These are phyloP conservation scores for Pseudocohnilembus persalinus DNA, from an alignment of 169 alveolate species.

Conservation along the genomic window DNA sequence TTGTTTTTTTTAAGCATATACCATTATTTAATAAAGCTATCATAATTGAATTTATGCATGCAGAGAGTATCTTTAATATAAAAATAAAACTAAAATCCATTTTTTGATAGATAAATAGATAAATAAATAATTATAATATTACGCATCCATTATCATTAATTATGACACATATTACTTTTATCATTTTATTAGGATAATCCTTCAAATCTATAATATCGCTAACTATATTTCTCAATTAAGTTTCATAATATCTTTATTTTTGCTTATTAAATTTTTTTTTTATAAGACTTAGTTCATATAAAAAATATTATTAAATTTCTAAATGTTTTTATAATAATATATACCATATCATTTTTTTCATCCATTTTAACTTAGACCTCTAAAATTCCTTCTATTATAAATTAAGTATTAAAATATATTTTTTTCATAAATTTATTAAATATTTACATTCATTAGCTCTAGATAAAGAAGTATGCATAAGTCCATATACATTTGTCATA, in stretches of 20 bases:
- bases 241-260: neutral
- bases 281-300: too few species aligned
- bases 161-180: neutral
- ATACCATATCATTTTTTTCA: neutral
- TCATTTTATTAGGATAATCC: neutral
- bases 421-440: neutral
- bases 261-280: neutral
- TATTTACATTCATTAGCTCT: neutral
- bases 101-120: too few species aligned
- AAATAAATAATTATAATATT: too few species aligned
- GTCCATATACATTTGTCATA: neutral
- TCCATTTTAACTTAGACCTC: neutral
- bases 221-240: neutral
- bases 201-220: neutral
- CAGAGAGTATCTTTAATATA: neutral
- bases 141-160: neutral
- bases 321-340: too few species aligned
- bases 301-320: too few species aligned
- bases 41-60: neutral
- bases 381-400: neutral
- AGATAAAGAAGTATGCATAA: neutral
- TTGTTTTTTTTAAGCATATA: neutral
- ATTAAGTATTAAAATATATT: too few species aligned
- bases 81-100: too few species aligned
- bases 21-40: neutral